Evolutionary conservation across 108 stramenopile species (phyloP).

Genomic region (Aurantiochytrium sp.): DNA sequence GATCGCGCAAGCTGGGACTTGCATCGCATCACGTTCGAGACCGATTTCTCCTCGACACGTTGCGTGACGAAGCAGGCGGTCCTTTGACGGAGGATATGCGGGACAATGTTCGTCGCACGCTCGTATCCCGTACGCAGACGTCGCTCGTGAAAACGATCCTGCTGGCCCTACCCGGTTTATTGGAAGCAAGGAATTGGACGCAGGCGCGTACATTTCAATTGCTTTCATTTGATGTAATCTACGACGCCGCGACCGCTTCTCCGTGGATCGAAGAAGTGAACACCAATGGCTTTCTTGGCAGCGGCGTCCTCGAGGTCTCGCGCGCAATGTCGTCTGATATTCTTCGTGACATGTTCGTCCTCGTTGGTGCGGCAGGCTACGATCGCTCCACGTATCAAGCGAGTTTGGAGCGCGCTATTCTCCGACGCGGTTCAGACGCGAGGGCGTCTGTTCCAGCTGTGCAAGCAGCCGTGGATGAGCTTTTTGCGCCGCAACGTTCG

Average conservation of each 20-base stretch:
- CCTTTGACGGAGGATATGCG: neutral
- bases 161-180: neutral
- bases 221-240: neutral
- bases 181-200: neutral
- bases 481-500: neutral
- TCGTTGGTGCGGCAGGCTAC: neutral
- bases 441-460: neutral
- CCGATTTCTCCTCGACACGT: neutral
- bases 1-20: neutral
- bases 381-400: neutral
- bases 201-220: neutral
- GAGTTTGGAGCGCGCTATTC: neutral
- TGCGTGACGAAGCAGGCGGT: neutral
- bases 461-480: neutral
- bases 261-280: neutral
- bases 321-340: neutral
- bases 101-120: neutral
- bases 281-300: constrained; percentile 3
- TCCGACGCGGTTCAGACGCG: neutral
- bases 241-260: neutral
- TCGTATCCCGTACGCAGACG: neutral
- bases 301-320: neutral
- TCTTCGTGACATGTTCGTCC: neutral
- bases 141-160: neutral
- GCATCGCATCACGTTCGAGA: neutral